These are phyloP conservation scores for Thielaviopsis populi DNA, from an alignment of 2,329 filamentous ascomycete species.

Conservation along the genomic window DNA sequence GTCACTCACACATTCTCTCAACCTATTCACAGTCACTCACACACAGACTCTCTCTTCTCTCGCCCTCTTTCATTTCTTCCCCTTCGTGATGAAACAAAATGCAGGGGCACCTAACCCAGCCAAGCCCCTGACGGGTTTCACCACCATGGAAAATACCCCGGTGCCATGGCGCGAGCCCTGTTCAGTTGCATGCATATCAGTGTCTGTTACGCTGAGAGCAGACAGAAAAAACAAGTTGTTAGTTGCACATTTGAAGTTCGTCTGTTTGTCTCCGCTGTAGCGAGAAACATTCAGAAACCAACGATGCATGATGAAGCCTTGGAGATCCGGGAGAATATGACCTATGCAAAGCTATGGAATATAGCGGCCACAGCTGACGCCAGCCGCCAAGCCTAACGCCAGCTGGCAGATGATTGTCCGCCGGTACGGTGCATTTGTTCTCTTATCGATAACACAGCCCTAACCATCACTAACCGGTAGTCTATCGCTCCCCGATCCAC, in stretches of 20 bases:
- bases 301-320: background rate
- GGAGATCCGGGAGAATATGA: background rate
- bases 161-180: background rate
- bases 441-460: background rate
- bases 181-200: background rate
- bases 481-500: no score
- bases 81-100: background rate
- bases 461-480: no score
- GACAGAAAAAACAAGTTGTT: no score
- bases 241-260: background rate
- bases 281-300: background rate
- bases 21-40: no score
- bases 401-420: no score
- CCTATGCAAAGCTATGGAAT: no score
- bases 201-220: background rate
- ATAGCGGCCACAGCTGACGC: no score
- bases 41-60: no score
- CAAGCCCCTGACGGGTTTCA: slow-evolving; percentile 10
- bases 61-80: background rate
- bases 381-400: no score
- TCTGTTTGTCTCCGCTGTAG: background rate
- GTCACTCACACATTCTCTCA: background rate
- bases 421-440: no score
- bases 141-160: slow-evolving; percentile 6
- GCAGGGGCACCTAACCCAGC: slow-evolving; percentile 2